Conservation (phyloP, 345 rosid species). For the Bruguiera gymnorhiza region DNA sequence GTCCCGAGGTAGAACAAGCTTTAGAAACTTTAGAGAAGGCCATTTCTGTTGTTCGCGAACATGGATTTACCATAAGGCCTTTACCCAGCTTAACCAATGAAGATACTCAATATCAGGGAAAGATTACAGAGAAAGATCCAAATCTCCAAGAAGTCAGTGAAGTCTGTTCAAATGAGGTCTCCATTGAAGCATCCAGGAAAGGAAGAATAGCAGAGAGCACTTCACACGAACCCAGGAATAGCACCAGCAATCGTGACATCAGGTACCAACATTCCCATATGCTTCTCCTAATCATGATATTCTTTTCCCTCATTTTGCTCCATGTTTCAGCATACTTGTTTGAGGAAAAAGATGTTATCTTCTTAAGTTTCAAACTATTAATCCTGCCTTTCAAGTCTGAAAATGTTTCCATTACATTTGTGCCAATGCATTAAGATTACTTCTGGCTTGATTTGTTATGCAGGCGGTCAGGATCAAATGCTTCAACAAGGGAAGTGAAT, state of each 20-base stretch:
- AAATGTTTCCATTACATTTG: neutral
- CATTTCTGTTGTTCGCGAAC: constrained; percentile 48
- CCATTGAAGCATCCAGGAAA: constrained; percentile 24
- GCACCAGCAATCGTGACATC: constrained; percentile 23
- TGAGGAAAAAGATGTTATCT: neutral
- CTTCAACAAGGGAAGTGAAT: constrained; percentile 48
- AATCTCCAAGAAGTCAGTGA: constrained; percentile 17
- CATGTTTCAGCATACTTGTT: neutral
- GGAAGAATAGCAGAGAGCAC: constrained; percentile 33
- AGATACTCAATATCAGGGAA: constrained; percentile 31
- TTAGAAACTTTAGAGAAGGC: constrained; percentile 68
- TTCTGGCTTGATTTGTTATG: neutral
- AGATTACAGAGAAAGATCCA: constrained; percentile 16
- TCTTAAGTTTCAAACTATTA: neutral
- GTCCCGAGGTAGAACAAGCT: constrained; percentile 73
- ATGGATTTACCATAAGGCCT: constrained; percentile 29
- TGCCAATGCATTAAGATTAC: neutral
- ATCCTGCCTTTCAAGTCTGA: neutral
- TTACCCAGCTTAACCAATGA: constrained; percentile 27
- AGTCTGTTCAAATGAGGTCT: constrained; percentile 29
- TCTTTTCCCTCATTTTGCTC: neutral
- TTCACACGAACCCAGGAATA: constrained; percentile 32
- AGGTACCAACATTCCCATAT: constrained; percentile 31
- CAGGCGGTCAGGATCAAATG: constrained; percentile 50
- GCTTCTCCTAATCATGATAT: neutral